phyloP scores from a whole-genome alignment of 441 rosid genomes.

The Biscutella laevigata region DNA sequence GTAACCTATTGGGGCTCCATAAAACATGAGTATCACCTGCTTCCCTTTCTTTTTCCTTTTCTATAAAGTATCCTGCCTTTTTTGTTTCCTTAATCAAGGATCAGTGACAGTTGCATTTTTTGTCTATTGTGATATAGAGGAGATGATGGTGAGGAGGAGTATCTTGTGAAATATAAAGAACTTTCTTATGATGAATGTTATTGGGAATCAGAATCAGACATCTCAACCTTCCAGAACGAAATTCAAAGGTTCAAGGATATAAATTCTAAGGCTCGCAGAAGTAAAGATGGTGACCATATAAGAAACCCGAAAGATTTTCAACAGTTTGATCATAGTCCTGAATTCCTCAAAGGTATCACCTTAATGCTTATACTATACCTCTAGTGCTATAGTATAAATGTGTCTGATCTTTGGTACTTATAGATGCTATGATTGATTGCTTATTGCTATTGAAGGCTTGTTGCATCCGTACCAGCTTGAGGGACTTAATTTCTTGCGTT shows the following conservation, averaged over 20 bases:
- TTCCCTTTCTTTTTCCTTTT: not conserved
- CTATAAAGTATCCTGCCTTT: not conserved
- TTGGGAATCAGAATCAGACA: conserved; percentile 92
- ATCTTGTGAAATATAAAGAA: conserved; percentile 93
- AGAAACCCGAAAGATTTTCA: conserved; percentile 72
- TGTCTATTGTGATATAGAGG: conserved; percentile 54
- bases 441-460: conserved; percentile 54
- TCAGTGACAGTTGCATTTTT: not conserved
- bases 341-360: conserved; percentile 80
- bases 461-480: conserved; percentile 97
- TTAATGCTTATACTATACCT: not conserved
- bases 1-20: not conserved
- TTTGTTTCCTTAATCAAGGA: conserved; percentile 4
- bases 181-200: conserved; percentile 93
- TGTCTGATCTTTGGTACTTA: conserved; percentile 8
- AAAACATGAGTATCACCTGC: not conserved
- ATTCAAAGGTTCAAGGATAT: conserved; percentile 67
- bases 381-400: too few relatives aligned
- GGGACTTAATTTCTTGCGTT: conserved; percentile 91
- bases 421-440: conserved; percentile 18
- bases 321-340: conserved; percentile 79
- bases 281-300: conserved; percentile 54
- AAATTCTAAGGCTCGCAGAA: conserved; percentile 55
- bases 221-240: conserved; percentile 82
- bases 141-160: conserved; percentile 70